Conservation (phyloP, 495 filamentous ascomycete species). For the Friedmanniomyces endolithicus region DNA sequence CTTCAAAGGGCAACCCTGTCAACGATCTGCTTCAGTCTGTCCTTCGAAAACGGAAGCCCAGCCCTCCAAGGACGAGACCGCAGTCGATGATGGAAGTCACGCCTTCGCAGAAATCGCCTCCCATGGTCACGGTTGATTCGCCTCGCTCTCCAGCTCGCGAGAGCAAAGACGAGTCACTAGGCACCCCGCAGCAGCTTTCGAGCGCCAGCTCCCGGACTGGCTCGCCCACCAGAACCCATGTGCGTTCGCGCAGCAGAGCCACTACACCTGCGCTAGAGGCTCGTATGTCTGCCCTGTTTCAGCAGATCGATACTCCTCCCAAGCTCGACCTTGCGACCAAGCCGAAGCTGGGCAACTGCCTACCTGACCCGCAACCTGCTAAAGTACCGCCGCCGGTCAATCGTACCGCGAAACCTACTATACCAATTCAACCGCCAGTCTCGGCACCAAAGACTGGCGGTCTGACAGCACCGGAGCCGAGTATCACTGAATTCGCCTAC, state of each 20-base stretch:
- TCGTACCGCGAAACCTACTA: slow-evolving; percentile 68
- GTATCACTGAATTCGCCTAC: slow-evolving; percentile 28
- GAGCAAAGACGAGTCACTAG: background rate
- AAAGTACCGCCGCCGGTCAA: slow-evolving; percentile 58
- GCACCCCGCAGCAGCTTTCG: background rate
- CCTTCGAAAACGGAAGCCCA: slow-evolving; percentile 7
- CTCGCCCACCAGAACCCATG: slow-evolving; percentile 30
- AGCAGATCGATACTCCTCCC: slow-evolving; percentile 6
- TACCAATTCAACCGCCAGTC: slow-evolving; percentile 39
- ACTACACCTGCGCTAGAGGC: slow-evolving; percentile 38
- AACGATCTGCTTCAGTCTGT: slow-evolving; percentile 1
- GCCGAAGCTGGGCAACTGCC: background rate
- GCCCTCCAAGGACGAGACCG: slow-evolving; percentile 22
- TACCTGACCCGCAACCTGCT: slow-evolving; percentile 16
- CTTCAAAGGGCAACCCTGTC: background rate
- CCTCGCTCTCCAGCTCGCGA: slow-evolving; percentile 53
- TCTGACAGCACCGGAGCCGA: slow-evolving; percentile 30
- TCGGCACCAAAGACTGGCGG: slow-evolving; percentile 23
- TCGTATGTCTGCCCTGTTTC: slow-evolving; percentile 21
- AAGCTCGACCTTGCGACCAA: slow-evolving; percentile 10
- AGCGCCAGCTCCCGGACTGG: background rate
- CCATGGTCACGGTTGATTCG: slow-evolving; percentile 59
- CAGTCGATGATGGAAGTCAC: slow-evolving; percentile 42
- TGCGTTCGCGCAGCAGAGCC: slow-evolving; percentile 33
- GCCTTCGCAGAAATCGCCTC: slow-evolving; percentile 47